phyloP scores from a whole-genome alignment of 2,329 filamentous ascomycete genomes.

The Clarireedia paspali region DNA sequence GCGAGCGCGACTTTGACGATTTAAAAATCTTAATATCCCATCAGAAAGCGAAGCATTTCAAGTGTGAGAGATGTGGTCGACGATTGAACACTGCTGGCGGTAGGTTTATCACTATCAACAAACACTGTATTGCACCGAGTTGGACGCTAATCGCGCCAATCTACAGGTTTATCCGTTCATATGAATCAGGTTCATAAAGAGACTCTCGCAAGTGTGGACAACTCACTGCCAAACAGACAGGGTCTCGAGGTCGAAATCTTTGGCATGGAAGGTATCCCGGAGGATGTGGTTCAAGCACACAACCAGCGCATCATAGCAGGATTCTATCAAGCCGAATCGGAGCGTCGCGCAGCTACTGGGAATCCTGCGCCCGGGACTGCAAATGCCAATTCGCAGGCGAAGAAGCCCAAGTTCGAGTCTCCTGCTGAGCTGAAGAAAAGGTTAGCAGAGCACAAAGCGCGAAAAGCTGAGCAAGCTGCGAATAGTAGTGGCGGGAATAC shows the following conservation, averaged over 20 bases:
- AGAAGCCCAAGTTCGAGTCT: conserved; percentile 67
- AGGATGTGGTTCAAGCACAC: conserved; percentile 75
- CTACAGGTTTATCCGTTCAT: conserved; percentile 80
- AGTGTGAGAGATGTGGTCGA: conserved; percentile 84
- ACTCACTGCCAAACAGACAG: conserved; percentile 79
- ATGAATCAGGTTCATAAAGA: conserved; percentile 99
- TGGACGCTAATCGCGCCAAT: conserved; percentile 5
- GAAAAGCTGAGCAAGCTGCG: conserved; percentile 53
- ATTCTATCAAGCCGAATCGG: conserved; percentile 79
- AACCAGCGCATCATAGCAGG: conserved; percentile 78
- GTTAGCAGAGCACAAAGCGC: conserved; percentile 68
- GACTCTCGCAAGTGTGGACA: conserved; percentile 77
- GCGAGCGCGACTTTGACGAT: conserved; percentile 95
- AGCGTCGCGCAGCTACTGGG: conserved; percentile 73
- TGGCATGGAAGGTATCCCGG: conserved; percentile 93
- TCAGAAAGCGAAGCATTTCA: conserved; percentile 99
- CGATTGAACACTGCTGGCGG: conserved; percentile 91
- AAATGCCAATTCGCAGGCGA: conserved; percentile 54
- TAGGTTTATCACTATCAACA: conserved; percentile 36
- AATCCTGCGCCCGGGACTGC: conserved; percentile 63
- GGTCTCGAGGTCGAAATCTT: conserved; percentile 93
- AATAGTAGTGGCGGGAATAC: conserved; percentile 51
- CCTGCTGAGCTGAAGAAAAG: conserved; percentile 73
- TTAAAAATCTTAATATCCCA: conserved; percentile 93
- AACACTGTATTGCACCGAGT: too few relatives aligned